Evolutionary conservation across 768 basidiomycete genomes (phyloP).

Genomic region (Vishniacozyma victoriae): DNA sequence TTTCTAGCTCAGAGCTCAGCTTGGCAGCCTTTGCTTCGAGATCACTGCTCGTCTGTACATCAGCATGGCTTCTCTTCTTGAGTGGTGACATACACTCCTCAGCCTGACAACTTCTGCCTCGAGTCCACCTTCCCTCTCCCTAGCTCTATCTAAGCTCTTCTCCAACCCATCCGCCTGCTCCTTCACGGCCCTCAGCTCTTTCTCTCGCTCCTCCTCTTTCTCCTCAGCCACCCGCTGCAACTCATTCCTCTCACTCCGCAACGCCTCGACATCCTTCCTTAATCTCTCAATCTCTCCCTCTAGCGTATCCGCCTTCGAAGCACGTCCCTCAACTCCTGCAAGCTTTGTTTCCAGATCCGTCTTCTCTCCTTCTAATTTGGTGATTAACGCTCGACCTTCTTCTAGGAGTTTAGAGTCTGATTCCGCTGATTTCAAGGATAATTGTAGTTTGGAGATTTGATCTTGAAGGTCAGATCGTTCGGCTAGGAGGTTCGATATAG

Average conservation of each 20-base stretch:
- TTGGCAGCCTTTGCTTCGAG: background rate
- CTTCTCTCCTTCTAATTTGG: conserved; percentile 30
- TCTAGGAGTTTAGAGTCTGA: conserved; percentile 22
- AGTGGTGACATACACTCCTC: conserved; percentile 24
- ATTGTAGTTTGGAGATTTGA: conserved; percentile 18
- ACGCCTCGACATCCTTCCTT: conserved; percentile 2
- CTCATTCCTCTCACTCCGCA: background rate
- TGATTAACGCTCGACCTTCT: conserved; percentile 29
- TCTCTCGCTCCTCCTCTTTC: conserved; percentile 7
- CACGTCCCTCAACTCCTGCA: background rate
- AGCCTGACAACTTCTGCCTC: conserved; percentile 37
- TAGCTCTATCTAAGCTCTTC: conserved; percentile 13
- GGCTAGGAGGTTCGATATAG: conserved; percentile 29
- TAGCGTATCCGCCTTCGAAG: conserved; percentile 1
- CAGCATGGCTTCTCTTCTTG: background rate
- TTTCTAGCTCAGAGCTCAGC: background rate
- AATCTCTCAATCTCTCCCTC: conserved; percentile 3
- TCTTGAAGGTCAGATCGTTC: conserved; percentile 33
- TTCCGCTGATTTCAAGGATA: conserved; percentile 12
- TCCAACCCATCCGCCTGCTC: conserved; percentile 14
- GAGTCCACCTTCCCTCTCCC: conserved; percentile 25
- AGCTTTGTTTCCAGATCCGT: conserved; percentile 11
- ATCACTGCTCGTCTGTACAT: background rate
- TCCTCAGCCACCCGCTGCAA: conserved; percentile 2
- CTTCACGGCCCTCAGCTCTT: conserved; percentile 5